These are phyloP conservation scores for Laburnicola sp. DNA, from an alignment of 2,329 filamentous ascomycete genomes.

Conservation along the genomic window DNA sequence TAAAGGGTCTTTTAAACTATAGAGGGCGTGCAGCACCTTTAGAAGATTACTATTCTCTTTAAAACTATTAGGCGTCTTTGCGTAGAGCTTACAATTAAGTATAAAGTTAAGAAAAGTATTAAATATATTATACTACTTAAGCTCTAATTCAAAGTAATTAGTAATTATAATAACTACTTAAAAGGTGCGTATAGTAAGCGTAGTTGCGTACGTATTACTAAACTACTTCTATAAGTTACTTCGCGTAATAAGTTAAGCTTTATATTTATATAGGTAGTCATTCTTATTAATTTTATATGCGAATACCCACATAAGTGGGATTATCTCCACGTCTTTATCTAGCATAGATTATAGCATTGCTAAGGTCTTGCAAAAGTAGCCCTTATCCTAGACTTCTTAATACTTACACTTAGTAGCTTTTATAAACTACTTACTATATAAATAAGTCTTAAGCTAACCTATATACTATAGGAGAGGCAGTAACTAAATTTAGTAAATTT, in stretches of 20 bases:
- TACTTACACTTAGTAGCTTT: not conserved
- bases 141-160: conserved; percentile 20
- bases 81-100: conserved; percentile 15
- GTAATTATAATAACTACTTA: conserved; percentile 23
- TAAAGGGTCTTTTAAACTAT: conserved; percentile 25
- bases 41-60: conserved; percentile 8
- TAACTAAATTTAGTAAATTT: too few species aligned
- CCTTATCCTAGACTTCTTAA: conserved; percentile 20
- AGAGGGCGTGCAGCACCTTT: conserved; percentile 21
- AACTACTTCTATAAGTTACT: conserved; percentile 6
- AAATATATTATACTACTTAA: conserved; percentile 22
- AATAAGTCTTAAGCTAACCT: too few species aligned
- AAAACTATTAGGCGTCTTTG: conserved; percentile 20
- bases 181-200: conserved; percentile 23
- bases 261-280: too few species aligned
- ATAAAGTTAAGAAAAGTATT: conserved; percentile 29
- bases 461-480: too few species aligned
- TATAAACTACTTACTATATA: too few species aligned
- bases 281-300: not conserved
- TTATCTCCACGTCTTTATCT: conserved; percentile 9
- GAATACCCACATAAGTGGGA: not conserved
- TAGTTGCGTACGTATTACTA: conserved; percentile 21
- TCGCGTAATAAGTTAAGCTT: not conserved
- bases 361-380: conserved; percentile 14
- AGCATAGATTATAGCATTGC: conserved; percentile 19